These are phyloP conservation scores for Fusarium euwallaceae DNA, from an alignment of 2,329 filamentous ascomycete genomes.

Conservation along the genomic window DNA sequence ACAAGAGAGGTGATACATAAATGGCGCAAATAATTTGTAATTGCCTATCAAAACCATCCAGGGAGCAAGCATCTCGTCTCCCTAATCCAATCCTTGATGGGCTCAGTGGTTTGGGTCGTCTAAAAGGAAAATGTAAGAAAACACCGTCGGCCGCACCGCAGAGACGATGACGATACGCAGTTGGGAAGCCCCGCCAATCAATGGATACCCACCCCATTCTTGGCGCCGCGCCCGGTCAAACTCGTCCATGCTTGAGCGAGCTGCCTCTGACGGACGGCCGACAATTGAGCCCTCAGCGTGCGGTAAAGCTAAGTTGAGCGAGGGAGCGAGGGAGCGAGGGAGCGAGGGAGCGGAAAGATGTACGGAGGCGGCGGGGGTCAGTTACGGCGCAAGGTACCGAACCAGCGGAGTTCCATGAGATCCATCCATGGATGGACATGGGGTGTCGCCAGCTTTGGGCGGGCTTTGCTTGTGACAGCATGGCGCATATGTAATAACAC, in stretches of 20 bases:
- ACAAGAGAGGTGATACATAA: background rate
- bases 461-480: constrained; percentile 32
- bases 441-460: background rate
- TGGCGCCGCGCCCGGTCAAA: constrained; percentile 41
- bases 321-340: constrained; percentile 23
- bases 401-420: background rate
- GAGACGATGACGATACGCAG: constrained; percentile 48
- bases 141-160: constrained; percentile 32
- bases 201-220: constrained; percentile 44
- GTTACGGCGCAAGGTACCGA: constrained; percentile 31
- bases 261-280: background rate
- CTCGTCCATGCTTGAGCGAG: constrained; percentile 20
- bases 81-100: background rate
- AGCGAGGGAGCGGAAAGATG: constrained; percentile 20
- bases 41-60: background rate
- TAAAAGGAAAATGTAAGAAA: constrained; percentile 24
- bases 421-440: background rate
- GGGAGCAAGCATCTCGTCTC: background rate
- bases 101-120: background rate
- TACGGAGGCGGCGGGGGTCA: constrained; percentile 22
- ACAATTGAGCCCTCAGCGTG: constrained; percentile 33
- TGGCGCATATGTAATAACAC: constrained; percentile 35
- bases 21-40: constrained; percentile 13
- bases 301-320: constrained; percentile 37
- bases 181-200: constrained; percentile 45